phyloP scores from a whole-genome alignment of 2,329 filamentous ascomycete species.

The Aspergillus fumigatiaffinis region DNA sequence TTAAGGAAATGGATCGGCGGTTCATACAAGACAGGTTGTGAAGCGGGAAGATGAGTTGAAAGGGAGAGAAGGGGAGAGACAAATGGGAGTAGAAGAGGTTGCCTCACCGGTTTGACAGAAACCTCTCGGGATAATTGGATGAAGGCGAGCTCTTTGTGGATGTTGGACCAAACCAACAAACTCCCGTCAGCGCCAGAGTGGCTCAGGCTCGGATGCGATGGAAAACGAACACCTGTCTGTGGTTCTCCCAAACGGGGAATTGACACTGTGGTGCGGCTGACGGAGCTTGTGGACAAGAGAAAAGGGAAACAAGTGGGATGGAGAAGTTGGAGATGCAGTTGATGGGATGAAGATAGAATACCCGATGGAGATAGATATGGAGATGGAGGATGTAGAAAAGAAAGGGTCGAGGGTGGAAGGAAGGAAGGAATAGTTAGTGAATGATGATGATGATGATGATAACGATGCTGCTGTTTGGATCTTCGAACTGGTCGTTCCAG shows the following conservation, averaged over 20 bases:
- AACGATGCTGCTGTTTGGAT: slow-evolving; percentile 8
- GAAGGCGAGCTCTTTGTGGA: neutral
- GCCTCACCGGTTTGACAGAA: neutral
- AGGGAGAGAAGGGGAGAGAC: slow-evolving; percentile 23
- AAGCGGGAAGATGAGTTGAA: slow-evolving; percentile 14
- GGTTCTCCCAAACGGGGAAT: neutral
- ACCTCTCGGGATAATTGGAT: neutral
- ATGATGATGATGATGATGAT: slow-evolving; percentile 4
- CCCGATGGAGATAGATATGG: slow-evolving; percentile 2
- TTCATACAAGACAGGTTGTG: neutral
- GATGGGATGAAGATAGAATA: neutral
- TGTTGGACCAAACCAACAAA: neutral
- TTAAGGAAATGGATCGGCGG: neutral
- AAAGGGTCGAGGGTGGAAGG: neutral
- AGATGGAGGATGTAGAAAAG: neutral
- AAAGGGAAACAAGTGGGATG: slow-evolving; percentile 2
- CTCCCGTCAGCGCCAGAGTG: neutral
- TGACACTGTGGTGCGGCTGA: neutral
- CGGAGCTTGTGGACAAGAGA: slow-evolving; percentile 1
- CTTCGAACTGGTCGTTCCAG: slow-evolving; percentile 6
- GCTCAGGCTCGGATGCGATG: neutral
- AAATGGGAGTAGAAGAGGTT: slow-evolving; percentile 7
- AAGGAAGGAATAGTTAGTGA: neutral
- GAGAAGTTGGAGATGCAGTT: slow-evolving; percentile 5
- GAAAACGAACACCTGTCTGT: neutral